These are phyloP conservation scores for Bombardia bombarda DNA, from an alignment of 495 filamentous ascomycete genomes.

Conservation along the genomic window DNA sequence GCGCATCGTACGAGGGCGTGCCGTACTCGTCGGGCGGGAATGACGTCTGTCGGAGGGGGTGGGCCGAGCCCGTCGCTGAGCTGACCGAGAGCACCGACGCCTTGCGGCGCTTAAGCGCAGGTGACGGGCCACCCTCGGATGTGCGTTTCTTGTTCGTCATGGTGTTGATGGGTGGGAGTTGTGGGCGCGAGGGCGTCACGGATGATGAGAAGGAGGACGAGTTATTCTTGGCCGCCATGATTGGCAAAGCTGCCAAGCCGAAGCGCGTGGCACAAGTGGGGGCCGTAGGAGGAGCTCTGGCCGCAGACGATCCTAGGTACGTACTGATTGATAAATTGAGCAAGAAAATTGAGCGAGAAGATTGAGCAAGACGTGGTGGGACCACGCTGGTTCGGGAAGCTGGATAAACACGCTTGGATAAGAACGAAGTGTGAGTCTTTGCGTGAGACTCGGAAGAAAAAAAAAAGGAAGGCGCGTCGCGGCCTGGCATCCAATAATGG, in stretches of 20 bases:
- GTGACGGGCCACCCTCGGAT: constrained; percentile 36
- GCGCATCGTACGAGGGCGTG: constrained; percentile 33
- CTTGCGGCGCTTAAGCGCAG: constrained; percentile 56
- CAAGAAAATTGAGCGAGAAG: too few relatives aligned
- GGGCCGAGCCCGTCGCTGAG: constrained; percentile 41
- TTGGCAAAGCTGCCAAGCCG: constrained; percentile 51
- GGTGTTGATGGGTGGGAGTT: constrained; percentile 30
- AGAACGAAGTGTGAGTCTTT: too few relatives aligned
- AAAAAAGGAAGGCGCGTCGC: too few relatives aligned
- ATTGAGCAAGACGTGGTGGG: too few relatives aligned
- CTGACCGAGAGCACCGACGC: constrained; percentile 45
- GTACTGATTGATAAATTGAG: too few relatives aligned
- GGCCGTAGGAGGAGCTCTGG: too few relatives aligned
- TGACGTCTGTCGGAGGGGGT: constrained; percentile 83
- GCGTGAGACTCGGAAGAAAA: too few relatives aligned
- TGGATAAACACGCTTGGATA: too few relatives aligned
- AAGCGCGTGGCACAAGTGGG: too few relatives aligned
- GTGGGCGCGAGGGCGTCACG: constrained; percentile 33
- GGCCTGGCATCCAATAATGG: too few relatives aligned
- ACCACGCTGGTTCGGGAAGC: too few relatives aligned
- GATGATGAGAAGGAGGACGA: constrained; percentile 45
- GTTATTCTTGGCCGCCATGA: constrained; percentile 30
- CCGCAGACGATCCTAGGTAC: too few relatives aligned
- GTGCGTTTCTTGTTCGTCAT: constrained; percentile 49
- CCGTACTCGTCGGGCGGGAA: constrained; percentile 59